Evolutionary conservation across 352 stramenopile genomes (phyloP).

Genomic region (Globisporangium recalcitrans): DNA sequence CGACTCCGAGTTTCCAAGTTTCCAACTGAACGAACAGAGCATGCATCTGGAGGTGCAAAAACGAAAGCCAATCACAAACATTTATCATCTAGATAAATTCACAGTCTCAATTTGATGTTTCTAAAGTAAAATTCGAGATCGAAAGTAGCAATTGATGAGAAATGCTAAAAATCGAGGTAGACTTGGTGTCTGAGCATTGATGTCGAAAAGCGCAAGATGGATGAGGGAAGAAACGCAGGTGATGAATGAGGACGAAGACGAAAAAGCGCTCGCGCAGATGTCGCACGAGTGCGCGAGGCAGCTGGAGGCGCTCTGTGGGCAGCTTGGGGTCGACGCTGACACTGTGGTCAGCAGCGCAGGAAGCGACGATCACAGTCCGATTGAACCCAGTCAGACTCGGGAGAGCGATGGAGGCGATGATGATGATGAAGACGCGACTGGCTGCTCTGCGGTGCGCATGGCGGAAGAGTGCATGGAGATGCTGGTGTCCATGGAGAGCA

Average conservation of each 20-base stretch:
- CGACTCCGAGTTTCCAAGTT: too few species aligned
- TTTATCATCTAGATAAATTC: too few species aligned
- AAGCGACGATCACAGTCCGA: neutral
- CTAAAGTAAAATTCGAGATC: too few species aligned
- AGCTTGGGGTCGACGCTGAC: conserved; percentile 20
- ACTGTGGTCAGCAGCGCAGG: neutral
- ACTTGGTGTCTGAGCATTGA: too few species aligned
- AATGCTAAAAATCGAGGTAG: too few species aligned
- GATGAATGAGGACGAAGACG: conserved; percentile 4
- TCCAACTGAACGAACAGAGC: too few species aligned
- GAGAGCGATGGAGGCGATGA: neutral
- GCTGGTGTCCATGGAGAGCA: conserved; percentile 19
- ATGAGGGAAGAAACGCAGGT: too few species aligned
- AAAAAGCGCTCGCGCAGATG: neutral
- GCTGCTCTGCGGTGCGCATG: neutral
- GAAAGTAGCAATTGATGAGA: too few species aligned
- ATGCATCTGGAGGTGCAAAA: too few species aligned
- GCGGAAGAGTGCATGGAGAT: conserved; percentile 17
- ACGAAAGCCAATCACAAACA: too few species aligned
- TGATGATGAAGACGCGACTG: neutral
- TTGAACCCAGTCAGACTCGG: neutral
- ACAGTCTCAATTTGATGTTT: too few species aligned
- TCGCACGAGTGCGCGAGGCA: conserved; percentile 18
- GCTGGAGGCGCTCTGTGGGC: conserved; percentile 19
- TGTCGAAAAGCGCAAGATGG: too few species aligned